Evolutionary conservation across 1,284 basidiomycete species (phyloP).

Genomic region (Sporisorium reilianum): DNA sequence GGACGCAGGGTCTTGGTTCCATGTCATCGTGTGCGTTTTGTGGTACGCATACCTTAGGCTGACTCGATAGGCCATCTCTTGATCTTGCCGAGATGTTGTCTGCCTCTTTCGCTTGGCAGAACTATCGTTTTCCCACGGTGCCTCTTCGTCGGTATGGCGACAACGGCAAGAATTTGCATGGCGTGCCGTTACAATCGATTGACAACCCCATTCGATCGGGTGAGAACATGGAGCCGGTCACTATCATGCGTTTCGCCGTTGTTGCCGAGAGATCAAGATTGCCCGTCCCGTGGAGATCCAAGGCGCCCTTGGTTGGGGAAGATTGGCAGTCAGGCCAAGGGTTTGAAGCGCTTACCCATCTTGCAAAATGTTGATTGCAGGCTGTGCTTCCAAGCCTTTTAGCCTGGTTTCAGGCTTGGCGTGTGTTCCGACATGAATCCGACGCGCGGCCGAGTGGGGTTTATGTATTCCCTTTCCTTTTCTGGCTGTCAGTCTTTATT

Average conservation of each 20-base stretch:
- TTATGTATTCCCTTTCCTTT: not conserved
- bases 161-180: not conserved
- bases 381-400: not conserved
- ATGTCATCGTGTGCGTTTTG: not conserved
- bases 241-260: too few species aligned
- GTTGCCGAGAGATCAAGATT: too few species aligned
- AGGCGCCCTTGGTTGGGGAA: not conserved
- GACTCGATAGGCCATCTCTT: not conserved
- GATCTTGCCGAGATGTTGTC: not conserved
- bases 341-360: not conserved
- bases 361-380: too few species aligned
- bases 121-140: not conserved
- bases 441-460: slow-evolving; percentile 8
- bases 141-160: not conserved
- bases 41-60: not conserved
- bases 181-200: not conserved
- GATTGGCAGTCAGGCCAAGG: not conserved
- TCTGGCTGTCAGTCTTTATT: slow-evolving; percentile 1
- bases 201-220: not conserved
- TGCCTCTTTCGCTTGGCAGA: not conserved
- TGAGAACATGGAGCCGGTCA: too few species aligned
- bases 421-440: slow-evolving; percentile 7
- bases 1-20: slow-evolving; percentile 5
- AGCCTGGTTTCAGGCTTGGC: slow-evolving; percentile 3
- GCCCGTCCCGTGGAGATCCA: too few species aligned